A percentile compares a stretch with the other conserved stretches of the same genome.
phyloP scores from a whole-genome alignment of 495 filamentous ascomycete genomes.

The Astrocystis sublimbata region DNA sequence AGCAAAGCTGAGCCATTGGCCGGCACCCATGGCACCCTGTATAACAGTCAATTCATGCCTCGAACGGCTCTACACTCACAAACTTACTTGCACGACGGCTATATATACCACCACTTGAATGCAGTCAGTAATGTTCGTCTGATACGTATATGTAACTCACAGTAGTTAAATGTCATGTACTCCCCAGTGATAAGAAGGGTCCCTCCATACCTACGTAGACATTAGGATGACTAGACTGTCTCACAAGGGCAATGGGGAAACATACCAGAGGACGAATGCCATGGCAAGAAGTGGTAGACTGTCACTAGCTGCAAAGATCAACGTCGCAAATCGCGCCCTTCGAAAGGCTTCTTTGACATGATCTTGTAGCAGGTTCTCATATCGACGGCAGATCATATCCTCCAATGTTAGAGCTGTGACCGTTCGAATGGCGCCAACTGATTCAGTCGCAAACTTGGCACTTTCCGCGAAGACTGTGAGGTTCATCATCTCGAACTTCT shows the following conservation, averaged over 20 bases:
- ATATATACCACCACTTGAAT: constrained; percentile 48
- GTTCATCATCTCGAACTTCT: constrained; percentile 53
- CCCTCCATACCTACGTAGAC: constrained; percentile 41
- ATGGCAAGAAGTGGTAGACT: constrained; percentile 55
- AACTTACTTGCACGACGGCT: constrained; percentile 46
- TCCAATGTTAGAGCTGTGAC: constrained; percentile 59
- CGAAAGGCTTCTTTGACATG: constrained; percentile 54
- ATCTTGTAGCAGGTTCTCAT: constrained; percentile 49
- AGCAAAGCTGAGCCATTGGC: constrained; percentile 49
- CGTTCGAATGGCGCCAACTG: constrained; percentile 57
- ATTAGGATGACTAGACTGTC: background rate
- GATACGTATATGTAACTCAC: constrained; percentile 27
- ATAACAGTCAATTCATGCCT: constrained; percentile 12
- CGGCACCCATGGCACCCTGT: constrained; percentile 44
- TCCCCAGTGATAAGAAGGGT: constrained; percentile 43
- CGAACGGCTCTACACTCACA: background rate
- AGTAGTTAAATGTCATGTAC: constrained; percentile 48
- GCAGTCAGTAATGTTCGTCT: constrained; percentile 8
- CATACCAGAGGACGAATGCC: constrained; percentile 61
- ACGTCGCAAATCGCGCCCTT: constrained; percentile 51
- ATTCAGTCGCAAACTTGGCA: constrained; percentile 59
- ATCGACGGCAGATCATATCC: constrained; percentile 49
- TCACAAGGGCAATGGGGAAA: background rate
- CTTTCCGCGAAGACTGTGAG: constrained; percentile 55
- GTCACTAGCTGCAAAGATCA: constrained; percentile 54